Conservation (phyloP, 2,329 filamentous ascomycete genomes). For the Monosporascus cannonballus region DNA sequence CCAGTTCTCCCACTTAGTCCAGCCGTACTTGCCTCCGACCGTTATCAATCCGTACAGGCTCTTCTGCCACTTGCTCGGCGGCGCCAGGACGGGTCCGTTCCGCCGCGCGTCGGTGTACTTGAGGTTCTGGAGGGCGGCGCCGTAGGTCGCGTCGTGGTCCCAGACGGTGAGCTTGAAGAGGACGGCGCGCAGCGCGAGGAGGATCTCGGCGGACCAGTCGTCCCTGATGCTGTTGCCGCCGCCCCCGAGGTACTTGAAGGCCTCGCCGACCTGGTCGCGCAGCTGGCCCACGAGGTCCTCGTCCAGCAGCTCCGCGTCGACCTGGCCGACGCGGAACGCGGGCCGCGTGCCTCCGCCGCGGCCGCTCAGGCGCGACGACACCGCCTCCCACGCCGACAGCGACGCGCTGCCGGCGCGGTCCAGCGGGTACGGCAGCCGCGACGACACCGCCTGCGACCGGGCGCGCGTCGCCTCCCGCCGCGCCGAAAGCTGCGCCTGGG, state of each 20-base stretch:
- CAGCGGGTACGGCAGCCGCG: slow-evolving; percentile 57
- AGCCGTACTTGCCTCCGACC: slow-evolving; percentile 81
- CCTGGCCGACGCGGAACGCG: slow-evolving; percentile 88
- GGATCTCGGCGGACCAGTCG: slow-evolving; percentile 83
- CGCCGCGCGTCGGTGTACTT: slow-evolving; percentile 80
- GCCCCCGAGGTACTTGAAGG: slow-evolving; percentile 73
- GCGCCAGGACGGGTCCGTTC: slow-evolving; percentile 52
- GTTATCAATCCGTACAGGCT: slow-evolving; percentile 76
- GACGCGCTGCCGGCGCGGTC: slow-evolving; percentile 45
- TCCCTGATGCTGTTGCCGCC: slow-evolving; percentile 68
- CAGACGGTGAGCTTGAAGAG: slow-evolving; percentile 95
- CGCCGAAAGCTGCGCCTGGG: slow-evolving; percentile 48
- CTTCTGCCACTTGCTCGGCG: slow-evolving; percentile 80
- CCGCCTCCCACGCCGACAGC: slow-evolving; percentile 59
- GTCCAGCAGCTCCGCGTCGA: slow-evolving; percentile 91
- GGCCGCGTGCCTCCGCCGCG: slow-evolving; percentile 68
- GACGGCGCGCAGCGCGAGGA: slow-evolving; percentile 66
- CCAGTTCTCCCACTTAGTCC: slow-evolving; percentile 89
- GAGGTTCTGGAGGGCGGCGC: slow-evolving; percentile 85
- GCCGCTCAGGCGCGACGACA: slow-evolving; percentile 51
- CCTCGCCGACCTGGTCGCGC: slow-evolving; percentile 80
- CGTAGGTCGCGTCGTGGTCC: slow-evolving; percentile 95
- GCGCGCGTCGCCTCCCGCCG: slow-evolving; percentile 47
- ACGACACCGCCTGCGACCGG: slow-evolving; percentile 40
- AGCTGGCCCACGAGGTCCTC: slow-evolving; percentile 85